Base-by-base conservation (phyloP, 208 protist genomes). In the Wallacemonas sp. region DNA sequence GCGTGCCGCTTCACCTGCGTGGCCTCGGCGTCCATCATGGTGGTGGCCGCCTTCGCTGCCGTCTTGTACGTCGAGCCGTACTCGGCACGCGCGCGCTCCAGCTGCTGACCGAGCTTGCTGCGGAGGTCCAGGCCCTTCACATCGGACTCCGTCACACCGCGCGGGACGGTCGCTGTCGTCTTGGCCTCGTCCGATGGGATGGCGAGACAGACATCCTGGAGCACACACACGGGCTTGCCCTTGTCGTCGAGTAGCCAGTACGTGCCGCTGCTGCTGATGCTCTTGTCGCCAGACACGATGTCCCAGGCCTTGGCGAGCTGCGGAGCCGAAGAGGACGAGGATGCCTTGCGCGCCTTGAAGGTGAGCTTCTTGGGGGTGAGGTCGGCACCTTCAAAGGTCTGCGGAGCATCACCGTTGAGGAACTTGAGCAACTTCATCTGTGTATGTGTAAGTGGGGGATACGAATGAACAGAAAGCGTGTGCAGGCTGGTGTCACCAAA, bases 221-320 rank as follows among this genome's bases (percentile, higher is more conserved):
- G 64, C 11, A 79, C 75, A 26, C 83, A 80, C 54, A 93, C 83
- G 0, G 83, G 83, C 9, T 78, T 85, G 39, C 74, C 70, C 56
- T 83, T 61, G 63, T 93, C 87, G 36, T 85, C 72, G 21, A 93
- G 68, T 19, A 93, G 75, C 84, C 87, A 93, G 71, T 93, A 93
- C 17, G 67, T 65, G 38, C 68, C 16, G 29, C 41, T 36, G 8
- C 58, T 34, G 5, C 70, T 32, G 12, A 58, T 29, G 26, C 52
- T 39, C n/a, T 9, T 30, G 14, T 52, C 44, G 44, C 21, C 23
- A 1, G 67, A 19, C 30, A 72, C 60, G 46, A 85, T 29, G 11
- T 61, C 47, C 79, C 79, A 85, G 26, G 49, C 61, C 68, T 85
- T 85, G 23, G 60, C 67, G 3, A 52, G 41, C 38, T 39, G 21